Conservation (phyloP, 192 early-diverging fungal genomes). For the Backusella luteola region DNA sequence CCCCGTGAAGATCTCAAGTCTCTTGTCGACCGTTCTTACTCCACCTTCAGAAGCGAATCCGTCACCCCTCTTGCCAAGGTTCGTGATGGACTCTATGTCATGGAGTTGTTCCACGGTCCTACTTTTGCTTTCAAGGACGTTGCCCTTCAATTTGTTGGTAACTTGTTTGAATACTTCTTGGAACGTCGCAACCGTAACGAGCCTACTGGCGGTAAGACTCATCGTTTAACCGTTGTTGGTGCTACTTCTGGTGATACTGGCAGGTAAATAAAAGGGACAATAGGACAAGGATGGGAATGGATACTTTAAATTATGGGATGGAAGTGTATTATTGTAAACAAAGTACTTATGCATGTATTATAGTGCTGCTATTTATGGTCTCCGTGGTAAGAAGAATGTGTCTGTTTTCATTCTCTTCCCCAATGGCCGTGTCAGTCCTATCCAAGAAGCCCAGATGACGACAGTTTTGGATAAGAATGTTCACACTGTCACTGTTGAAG, state of each 20-base stretch:
- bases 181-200: conserved; percentile 66
- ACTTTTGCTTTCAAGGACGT: conserved; percentile 99
- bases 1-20: conserved; percentile 63
- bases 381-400: conserved; percentile 90
- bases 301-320: neutral
- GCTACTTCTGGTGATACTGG: conserved; percentile 98
- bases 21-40: conserved; percentile 72
- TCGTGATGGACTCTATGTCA: conserved; percentile 61
- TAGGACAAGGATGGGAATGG: neutral
- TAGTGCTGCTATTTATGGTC: conserved; percentile 96
- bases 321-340: neutral
- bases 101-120: conserved; percentile 97
- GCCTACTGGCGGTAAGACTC: conserved; percentile 37
- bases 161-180: conserved; percentile 98
- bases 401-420: conserved; percentile 94
- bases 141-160: conserved; percentile 93
- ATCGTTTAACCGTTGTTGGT: conserved; percentile 85
- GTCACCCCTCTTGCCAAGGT: conserved; percentile 78
- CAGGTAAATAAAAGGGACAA: conserved; percentile 38
- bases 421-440: conserved; percentile 82
- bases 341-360: neutral
- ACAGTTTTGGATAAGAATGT: conserved; percentile 92
- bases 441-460: conserved; percentile 99
- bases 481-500: conserved; percentile 88
- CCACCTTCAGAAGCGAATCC: conserved; percentile 71